Percentiles rank a stretch among this genome's conserved stretches.
Evolutionary conservation across 306 rosid species (phyloP).

Genomic region (Dryas alaskensis): DNA sequence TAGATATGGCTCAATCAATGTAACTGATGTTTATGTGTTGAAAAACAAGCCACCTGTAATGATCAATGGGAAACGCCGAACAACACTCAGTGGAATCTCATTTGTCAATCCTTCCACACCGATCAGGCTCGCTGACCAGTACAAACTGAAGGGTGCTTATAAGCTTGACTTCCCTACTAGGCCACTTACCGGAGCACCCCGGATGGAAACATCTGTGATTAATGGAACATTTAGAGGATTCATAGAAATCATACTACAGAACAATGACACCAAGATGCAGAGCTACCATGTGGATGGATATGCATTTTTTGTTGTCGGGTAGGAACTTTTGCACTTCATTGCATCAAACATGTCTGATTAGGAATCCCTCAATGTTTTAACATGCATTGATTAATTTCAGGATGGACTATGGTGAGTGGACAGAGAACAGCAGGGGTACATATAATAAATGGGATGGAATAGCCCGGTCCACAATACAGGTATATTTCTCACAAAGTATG

Average conservation of each 20-base stretch:
- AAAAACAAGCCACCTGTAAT: conserved; percentile 63
- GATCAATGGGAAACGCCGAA: conserved; percentile 62
- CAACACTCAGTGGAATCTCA: conserved; percentile 80
- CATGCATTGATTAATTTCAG: conserved; percentile 39
- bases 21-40: conserved; percentile 79
- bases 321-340: conserved; percentile 19
- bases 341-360: background rate
- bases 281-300: conserved; percentile 87
- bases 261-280: conserved; percentile 90
- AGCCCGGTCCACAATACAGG: conserved; percentile 87
- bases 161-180: conserved; percentile 82
- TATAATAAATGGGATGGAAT: conserved; percentile 99
- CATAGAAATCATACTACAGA: conserved; percentile 84
- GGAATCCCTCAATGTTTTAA: conserved; percentile 4
- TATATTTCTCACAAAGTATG: conserved; percentile 17
- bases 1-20: conserved; percentile 91
- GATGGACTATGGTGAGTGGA: conserved; percentile 98
- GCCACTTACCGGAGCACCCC: conserved; percentile 72
- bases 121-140: conserved; percentile 77
- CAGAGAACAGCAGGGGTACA: conserved; percentile 91
- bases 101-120: conserved; percentile 77
- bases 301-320: conserved; percentile 95
- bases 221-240: conserved; percentile 90
- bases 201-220: conserved; percentile 68
- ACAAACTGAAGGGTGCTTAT: conserved; percentile 69